Evolutionary conservation across 805 yeast species (phyloP), one percentile per base, ranked within the genome.

Genomic region (Saccharomyces kudriavzevii): DNA sequence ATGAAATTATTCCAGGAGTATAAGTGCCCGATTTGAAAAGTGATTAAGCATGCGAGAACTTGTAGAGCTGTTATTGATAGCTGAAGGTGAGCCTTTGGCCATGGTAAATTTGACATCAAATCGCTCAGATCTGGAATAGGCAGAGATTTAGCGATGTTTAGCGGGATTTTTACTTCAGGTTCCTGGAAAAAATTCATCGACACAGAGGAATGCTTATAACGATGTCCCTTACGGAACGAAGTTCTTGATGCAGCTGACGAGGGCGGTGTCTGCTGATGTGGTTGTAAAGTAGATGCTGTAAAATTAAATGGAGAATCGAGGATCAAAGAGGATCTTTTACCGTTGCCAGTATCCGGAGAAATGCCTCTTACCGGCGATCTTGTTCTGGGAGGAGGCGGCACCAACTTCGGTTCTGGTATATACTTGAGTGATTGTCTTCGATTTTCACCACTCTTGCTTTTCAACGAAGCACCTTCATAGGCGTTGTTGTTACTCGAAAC

Each of bases 181-280:
- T 92, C 97, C 69, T 89, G 96, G 67, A 94, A 92, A 67, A 92
- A 79, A 68, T 92, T 91, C 94, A 92, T 87, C 4, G 96, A 89
- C 5, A 92, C 96, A 8, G 97, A 90, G 2, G 97, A 90, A 69
- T 92, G 98, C 67, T 92, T 92, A 67, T 92, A 92, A 60, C 92
- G 80, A 70, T 92, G 99, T 5, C 99, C 99, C 60, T 91, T 83
- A 75, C 99, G 83, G 62, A 83, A 88, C 0, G 87, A 83, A 0
- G 89, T 81, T 62, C 74, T 65, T n/a, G 67, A 62, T 50, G 65
- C 64, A 31, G 63, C 57, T 8, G 62, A 51, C 9, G 58, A 54
- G 47, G 61, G 63, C 6, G 56, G 61, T 29, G 52, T 53, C 47
- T 48, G 55, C 5, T 57, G 54, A 13, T 57, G 58, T 4, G 58